Evolutionary conservation across 2,329 filamentous ascomycete species (phyloP).

Genomic region (Neonectria sp.): DNA sequence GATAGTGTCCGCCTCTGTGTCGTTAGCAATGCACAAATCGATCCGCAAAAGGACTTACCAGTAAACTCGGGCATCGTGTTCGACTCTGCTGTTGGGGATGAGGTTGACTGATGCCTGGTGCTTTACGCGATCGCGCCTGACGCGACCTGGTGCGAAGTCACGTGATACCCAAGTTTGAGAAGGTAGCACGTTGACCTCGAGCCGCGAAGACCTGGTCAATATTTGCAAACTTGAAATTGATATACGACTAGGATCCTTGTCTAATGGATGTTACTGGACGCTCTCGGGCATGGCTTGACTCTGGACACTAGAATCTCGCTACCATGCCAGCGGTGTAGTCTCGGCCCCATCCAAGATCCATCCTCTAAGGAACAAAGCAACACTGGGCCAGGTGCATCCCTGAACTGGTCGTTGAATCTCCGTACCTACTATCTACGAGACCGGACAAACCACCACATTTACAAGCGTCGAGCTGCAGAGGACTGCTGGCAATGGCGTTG

Average conservation of each 20-base stretch:
- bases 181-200: neutral
- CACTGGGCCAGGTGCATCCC: neutral
- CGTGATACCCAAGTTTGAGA: slow-evolving; percentile 4
- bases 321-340: neutral
- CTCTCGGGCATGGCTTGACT: neutral
- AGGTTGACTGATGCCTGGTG: slow-evolving; percentile 11
- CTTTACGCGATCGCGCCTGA: slow-evolving; percentile 28
- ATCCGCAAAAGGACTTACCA: slow-evolving; percentile 35
- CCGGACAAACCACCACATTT: neutral
- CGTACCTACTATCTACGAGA: neutral
- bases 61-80: slow-evolving; percentile 50
- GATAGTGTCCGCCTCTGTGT: slow-evolving; percentile 82
- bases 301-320: neutral
- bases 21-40: slow-evolving; percentile 23
- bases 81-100: neutral
- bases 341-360: neutral
- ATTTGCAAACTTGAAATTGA: neutral
- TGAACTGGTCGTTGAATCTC: neutral
- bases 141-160: slow-evolving; percentile 26
- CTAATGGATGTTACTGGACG: neutral
- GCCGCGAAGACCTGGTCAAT: neutral
- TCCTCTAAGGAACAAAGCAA: neutral
- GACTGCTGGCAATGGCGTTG: neutral
- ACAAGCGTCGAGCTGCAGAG: neutral
- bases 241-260: neutral